These are phyloP conservation scores for Ophiostoma tasmaniense DNA, from an alignment of 2,329 filamentous ascomycete species.

Conservation along the genomic window DNA sequence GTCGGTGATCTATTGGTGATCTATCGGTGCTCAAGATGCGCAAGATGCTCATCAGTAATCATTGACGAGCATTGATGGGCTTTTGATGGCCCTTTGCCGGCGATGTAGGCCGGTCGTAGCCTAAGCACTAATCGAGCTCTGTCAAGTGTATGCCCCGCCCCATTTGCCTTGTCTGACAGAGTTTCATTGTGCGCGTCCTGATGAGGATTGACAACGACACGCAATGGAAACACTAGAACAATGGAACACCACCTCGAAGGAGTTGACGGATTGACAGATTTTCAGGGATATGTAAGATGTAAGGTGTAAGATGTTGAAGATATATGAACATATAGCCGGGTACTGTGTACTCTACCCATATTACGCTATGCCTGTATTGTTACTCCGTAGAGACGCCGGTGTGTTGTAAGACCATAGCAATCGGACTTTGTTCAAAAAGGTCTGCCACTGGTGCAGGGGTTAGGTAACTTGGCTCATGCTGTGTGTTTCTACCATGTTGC, in stretches of 20 bases:
- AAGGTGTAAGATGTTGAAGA: not conserved
- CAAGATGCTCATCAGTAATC: not conserved
- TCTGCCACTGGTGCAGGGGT: not conserved
- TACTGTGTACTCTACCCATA: no score
- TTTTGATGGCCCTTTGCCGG: not conserved
- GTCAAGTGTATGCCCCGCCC: not conserved
- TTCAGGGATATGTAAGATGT: constrained; percentile 1
- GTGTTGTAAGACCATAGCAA: not conserved
- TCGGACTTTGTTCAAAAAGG: not conserved
- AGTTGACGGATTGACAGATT: not conserved
- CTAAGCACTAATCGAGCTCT: not conserved
- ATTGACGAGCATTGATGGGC: not conserved
- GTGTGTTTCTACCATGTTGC: not conserved
- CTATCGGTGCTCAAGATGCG: not conserved
- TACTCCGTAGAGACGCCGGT: not conserved
- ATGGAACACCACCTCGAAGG: not conserved
- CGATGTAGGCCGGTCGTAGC: not conserved
- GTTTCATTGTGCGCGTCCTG: not conserved
- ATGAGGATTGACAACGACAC: not conserved
- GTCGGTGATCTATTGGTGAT: not conserved
- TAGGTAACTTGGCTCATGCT: not conserved
- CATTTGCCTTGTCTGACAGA: not conserved
- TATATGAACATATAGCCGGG: not conserved
- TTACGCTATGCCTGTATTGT: not conserved
- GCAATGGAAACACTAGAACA: not conserved